phyloP scores from a whole-genome alignment of 495 filamentous ascomycete genomes.

The Delitschia confertaspora region DNA sequence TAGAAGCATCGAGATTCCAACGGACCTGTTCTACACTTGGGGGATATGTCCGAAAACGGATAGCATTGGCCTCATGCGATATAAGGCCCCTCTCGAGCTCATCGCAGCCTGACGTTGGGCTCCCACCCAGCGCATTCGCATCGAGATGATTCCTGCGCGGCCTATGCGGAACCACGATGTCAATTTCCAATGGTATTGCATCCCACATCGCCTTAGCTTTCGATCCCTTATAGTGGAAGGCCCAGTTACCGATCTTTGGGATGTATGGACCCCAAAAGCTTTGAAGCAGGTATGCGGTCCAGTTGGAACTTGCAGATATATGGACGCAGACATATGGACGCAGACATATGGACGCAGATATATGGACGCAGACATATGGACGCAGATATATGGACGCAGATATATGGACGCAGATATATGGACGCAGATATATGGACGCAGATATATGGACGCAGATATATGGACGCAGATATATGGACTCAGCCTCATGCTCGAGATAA shows the following conservation, averaged over 20 bases:
- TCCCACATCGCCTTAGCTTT: slow-evolving; percentile 45
- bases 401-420: too few species aligned
- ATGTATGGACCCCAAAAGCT: slow-evolving; percentile 67
- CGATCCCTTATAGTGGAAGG: slow-evolving; percentile 54
- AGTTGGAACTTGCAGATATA: slow-evolving; percentile 47
- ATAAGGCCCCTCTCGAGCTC: slow-evolving; percentile 22
- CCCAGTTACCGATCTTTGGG: slow-evolving; percentile 57
- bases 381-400: too few species aligned
- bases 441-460: too few species aligned
- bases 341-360: too few species aligned
- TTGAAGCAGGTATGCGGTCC: slow-evolving; percentile 61
- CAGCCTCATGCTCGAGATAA: slow-evolving; percentile 56
- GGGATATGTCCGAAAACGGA: slow-evolving; percentile 36
- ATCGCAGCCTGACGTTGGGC: slow-evolving; percentile 32
- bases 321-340: too few species aligned
- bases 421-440: too few species aligned
- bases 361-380: too few species aligned
- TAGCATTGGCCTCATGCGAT: slow-evolving; percentile 31
- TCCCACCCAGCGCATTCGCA: slow-evolving; percentile 10
- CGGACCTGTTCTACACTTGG: slow-evolving; percentile 44
- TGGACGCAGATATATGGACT: slow-evolving; percentile 49
- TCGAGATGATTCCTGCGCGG: slow-evolving; percentile 33
- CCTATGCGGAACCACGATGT: slow-evolving; percentile 35
- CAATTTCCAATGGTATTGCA: slow-evolving; percentile 30
- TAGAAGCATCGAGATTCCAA: slow-evolving; percentile 40